A percentile compares a stretch with the other conserved stretches of the same genome.
Conservation (phyloP, 495 filamentous ascomycete species). For the Parmelia sp. region DNA sequence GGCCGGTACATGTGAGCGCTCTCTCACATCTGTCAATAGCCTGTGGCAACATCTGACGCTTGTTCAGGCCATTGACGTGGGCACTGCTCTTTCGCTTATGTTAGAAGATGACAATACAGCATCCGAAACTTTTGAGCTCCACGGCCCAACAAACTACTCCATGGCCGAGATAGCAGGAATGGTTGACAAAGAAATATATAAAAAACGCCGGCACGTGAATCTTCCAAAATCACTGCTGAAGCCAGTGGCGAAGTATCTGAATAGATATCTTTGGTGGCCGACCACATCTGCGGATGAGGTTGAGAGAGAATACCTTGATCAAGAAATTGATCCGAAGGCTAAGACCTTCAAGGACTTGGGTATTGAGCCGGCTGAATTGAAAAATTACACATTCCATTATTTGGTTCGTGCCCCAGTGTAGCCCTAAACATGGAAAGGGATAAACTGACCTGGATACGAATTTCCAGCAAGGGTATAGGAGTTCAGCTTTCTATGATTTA, state of each 20-base stretch:
- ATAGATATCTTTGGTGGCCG: constrained; percentile 82
- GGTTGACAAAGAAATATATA: constrained; percentile 87
- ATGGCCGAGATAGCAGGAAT: constrained; percentile 78
- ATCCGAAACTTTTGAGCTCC: constrained; percentile 88
- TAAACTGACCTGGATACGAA: constrained; percentile 31
- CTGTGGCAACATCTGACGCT: constrained; percentile 4
- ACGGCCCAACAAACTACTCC: constrained; percentile 88
- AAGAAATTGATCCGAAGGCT: constrained; percentile 79
- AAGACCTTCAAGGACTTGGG: constrained; percentile 95
- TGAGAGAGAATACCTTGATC: constrained; percentile 90
- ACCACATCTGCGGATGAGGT: constrained; percentile 77
- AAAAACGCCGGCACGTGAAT: constrained; percentile 85
- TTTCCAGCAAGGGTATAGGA: constrained; percentile 73
- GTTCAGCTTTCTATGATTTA: constrained; percentile 77
- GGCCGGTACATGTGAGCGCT: constrained; percentile 81
- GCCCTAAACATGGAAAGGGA: not conserved
- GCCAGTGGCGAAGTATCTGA: constrained; percentile 62
- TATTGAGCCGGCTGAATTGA: constrained; percentile 78
- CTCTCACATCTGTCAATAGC: not conserved
- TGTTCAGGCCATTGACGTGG: constrained; percentile 74
- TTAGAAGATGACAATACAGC: constrained; percentile 83
- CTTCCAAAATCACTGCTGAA: constrained; percentile 73
- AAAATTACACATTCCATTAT: constrained; percentile 81
- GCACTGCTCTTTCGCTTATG: constrained; percentile 79
- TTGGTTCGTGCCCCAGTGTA: constrained; percentile 55